These are phyloP conservation scores for Monilinia polystroma DNA, from an alignment of 2,329 filamentous ascomycete species.

Conservation along the genomic window DNA sequence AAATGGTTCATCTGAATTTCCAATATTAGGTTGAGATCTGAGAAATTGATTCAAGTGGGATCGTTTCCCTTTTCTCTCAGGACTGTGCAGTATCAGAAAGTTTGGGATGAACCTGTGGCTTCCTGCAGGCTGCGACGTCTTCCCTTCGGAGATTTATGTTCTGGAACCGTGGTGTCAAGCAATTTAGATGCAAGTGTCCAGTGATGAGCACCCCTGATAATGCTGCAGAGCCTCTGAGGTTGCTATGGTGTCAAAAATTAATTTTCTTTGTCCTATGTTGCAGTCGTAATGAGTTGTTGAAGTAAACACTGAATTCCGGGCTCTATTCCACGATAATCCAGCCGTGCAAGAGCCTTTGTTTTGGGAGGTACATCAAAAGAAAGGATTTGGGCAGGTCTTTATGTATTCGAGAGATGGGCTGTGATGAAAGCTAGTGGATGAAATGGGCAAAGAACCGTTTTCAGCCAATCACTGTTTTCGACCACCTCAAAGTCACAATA, in stretches of 20 bases:
- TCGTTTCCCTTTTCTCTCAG: constrained; percentile 39
- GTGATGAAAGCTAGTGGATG: constrained; percentile 27
- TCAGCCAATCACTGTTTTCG: constrained; percentile 38
- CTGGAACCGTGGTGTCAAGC: constrained; percentile 36
- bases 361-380: constrained; percentile 32
- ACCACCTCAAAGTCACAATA: constrained; percentile 25
- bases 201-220: constrained; percentile 32
- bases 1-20: constrained; percentile 35
- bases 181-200: constrained; percentile 35
- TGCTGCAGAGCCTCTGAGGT: constrained; percentile 31
- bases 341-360: constrained; percentile 36
- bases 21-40: constrained; percentile 33
- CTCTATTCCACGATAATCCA: constrained; percentile 24
- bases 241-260: constrained; percentile 25
- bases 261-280: constrained; percentile 23
- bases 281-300: constrained; percentile 15
- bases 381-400: constrained; percentile 37
- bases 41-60: constrained; percentile 35
- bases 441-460: constrained; percentile 35
- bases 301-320: constrained; percentile 26
- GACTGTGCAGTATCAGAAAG: constrained; percentile 34
- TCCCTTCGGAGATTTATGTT: constrained; percentile 33
- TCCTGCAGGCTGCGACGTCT: constrained; percentile 35
- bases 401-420: constrained; percentile 34
- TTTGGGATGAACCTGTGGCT: constrained; percentile 43